Base-by-base conservation (phyloP, 768 basidiomycete species). In the Pleurotus pulmonarius region DNA sequence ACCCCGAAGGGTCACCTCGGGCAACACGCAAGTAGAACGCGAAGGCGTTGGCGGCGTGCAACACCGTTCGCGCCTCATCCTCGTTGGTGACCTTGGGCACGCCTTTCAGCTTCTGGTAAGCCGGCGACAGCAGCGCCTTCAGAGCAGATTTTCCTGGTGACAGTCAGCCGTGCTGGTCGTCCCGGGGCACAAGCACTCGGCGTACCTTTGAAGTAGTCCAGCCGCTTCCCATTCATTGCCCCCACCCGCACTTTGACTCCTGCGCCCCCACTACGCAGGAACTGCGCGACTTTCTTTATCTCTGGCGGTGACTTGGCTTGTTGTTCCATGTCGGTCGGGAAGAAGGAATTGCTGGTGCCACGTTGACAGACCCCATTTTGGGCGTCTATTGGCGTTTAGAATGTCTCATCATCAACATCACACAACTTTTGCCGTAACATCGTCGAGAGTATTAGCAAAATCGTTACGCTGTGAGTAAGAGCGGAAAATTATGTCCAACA, bases 171-270 rank as follows among this genome's bases (percentile, higher is more conserved):
- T 34, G 63, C 16, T 7, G 9, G 45, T 24, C 29, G 11, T 34
- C 11, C 53, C 46, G 49, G 46, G 6, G 24, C 22, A 56, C 46
- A 29, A 20, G 13, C 20, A 15, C 25, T 37, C 12, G 40, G 66
- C 80, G 62, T 51, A 94, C 96, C 97, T 78, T 94, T 99, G 80
- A 98, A 99, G 74, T 98, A 99, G 71, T 98, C 96, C 51, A 95
- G 75, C 34, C 96, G 87, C 72, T 96, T 97, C 20, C 96, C 96
- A 63, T 92, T 92, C 65, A 98, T 74, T 7, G 94, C 89, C 20
- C 97, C 97, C 11, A 89, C 87, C 60, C 92, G 82, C 54, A 87
- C 82, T 76, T 97, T 98, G 64, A 98, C 85, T 2, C 92, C 92
- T 15, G 92, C 80, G 64, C 86, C 87, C 63, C 89, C 87, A 61